These are phyloP conservation scores for Ganoderma multipileum DNA, from an alignment of 1,284 basidiomycete species.

Conservation along the genomic window DNA sequence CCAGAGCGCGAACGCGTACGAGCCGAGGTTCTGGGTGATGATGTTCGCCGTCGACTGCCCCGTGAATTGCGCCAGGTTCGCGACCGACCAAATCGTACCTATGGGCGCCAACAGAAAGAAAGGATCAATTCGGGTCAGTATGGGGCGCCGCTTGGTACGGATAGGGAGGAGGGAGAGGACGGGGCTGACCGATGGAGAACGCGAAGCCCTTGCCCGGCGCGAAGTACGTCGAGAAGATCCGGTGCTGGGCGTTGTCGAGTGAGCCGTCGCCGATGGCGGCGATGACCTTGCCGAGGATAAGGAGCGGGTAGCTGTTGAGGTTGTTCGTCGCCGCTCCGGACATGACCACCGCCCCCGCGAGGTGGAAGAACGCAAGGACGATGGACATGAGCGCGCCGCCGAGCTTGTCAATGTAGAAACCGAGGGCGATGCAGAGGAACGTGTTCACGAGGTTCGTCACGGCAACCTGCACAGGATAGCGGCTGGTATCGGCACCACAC, in stretches of 20 bases:
- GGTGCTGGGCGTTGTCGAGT: conserved; percentile 53
- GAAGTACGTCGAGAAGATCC: conserved; percentile 55
- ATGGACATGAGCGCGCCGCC: conserved; percentile 49
- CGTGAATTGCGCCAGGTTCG: conserved; percentile 51
- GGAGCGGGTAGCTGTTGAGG: conserved; percentile 49
- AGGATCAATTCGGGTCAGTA: neutral
- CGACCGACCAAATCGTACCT: conserved; percentile 45
- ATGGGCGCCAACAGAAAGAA: neutral
- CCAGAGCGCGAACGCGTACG: conserved; percentile 53
- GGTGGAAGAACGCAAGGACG: conserved; percentile 45
- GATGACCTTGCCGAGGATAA: conserved; percentile 51
- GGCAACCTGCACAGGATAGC: conserved; percentile 38
- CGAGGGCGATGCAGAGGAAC: conserved; percentile 49
- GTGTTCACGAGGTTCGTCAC: conserved; percentile 55
- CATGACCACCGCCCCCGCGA: conserved; percentile 46
- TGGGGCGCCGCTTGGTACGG: neutral
- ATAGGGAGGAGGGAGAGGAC: neutral
- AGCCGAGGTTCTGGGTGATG: conserved; percentile 48
- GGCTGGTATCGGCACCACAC: neutral
- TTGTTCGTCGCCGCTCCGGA: conserved; percentile 49
- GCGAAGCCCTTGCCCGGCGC: conserved; percentile 51
- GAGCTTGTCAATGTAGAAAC: conserved; percentile 53
- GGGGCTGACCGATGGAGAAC: conserved; percentile 46
- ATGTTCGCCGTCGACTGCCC: conserved; percentile 48
- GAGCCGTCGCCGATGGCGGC: conserved; percentile 53